Base-by-base conservation (phyloP, 345 rosid genomes). In the Camelina hispida region DNA sequence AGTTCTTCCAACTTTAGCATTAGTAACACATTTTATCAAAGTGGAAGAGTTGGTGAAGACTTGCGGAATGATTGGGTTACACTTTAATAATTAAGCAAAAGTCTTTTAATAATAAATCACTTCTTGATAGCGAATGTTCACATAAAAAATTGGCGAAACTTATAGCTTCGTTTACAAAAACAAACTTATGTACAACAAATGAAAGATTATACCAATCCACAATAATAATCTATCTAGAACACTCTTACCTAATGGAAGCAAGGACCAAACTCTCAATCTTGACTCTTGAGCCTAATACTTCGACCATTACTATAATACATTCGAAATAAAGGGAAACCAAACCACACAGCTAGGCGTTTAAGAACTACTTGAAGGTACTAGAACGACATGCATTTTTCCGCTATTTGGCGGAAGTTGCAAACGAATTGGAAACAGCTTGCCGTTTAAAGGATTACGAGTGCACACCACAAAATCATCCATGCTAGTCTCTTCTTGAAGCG, bases 361-460 rank as follows among this genome's bases (percentile, higher is more conserved):
- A 67, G 12, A 52, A n/a, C 56, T 51, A 61, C 53, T 20, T 7
- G 81, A 67, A 20, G 86, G 88, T 62, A 92, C 90, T 11, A 92
- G 79, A 22, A 95, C 75, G 47, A 95, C 98, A 78, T 90, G 94
- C 90, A 92, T 81, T 76, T 84, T 84, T 4, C 88, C 77, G 28
- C 64, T 89, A 69, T 89, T 92, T 5, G 99, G 99, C 17, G 99
- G 99, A 69, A 92, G 97, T 78, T 87, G 97, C 80, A 95, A 83
- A 18, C 90, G 85, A 65, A 95, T 88, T 5, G 97, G 98, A 71
- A 76, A 82, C 65, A 95, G 96, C 83, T 84, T 84, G 55, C 87
- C 90, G 77, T 95, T 87, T 80, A 92, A 83, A 1, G 97, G 99
- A 81, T 84, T 90, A 1, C 91, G 90, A 69, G 90, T 83, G 73